phyloP scores from a whole-genome alignment of 2,329 filamentous ascomycete genomes.

The Hymenoscyphus albidus region DNA sequence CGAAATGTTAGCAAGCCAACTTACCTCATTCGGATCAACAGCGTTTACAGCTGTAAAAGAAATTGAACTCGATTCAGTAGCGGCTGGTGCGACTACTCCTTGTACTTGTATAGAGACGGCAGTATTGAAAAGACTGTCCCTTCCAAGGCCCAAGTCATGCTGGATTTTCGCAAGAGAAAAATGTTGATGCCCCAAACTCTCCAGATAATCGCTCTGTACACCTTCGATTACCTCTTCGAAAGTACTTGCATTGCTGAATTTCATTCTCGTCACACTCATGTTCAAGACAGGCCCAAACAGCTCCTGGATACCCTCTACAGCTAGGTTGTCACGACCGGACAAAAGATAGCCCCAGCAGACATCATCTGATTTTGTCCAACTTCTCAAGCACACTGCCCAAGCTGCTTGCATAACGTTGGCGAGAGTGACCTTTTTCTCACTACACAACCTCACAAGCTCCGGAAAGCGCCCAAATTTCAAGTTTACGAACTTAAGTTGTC shows the following conservation, averaged over 20 bases:
- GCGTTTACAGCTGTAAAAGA: conserved; percentile 10
- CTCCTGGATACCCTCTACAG: conserved; percentile 41
- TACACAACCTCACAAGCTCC: conserved; percentile 10
- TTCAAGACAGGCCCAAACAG: conserved; percentile 45
- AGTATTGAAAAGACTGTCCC: conserved; percentile 27
- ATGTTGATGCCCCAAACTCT: conserved; percentile 35
- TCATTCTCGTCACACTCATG: conserved; percentile 35
- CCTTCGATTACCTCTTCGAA: conserved; percentile 30
- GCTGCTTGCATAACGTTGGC: conserved; percentile 13
- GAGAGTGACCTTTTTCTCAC: conserved; percentile 7
- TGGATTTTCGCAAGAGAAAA: conserved; percentile 44
- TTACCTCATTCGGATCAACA: conserved; percentile 19
- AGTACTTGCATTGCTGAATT: conserved; percentile 15
- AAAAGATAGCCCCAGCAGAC: conserved; percentile 41
- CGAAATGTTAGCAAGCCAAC: neutral
- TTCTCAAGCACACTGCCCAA: conserved; percentile 31
- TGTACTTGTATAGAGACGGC: conserved; percentile 21
- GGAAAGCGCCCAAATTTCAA: conserved; percentile 3
- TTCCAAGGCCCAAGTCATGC: conserved; percentile 17
- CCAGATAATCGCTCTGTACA: conserved; percentile 35
- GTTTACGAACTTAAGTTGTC: neutral
- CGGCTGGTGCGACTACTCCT: neutral
- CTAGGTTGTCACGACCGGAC: conserved; percentile 42
- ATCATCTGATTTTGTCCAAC: conserved; percentile 34
- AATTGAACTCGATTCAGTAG: conserved; percentile 8